Conservation (phyloP, 73 alveolate genomes). For the Tetrahymena thermophila region DNA sequence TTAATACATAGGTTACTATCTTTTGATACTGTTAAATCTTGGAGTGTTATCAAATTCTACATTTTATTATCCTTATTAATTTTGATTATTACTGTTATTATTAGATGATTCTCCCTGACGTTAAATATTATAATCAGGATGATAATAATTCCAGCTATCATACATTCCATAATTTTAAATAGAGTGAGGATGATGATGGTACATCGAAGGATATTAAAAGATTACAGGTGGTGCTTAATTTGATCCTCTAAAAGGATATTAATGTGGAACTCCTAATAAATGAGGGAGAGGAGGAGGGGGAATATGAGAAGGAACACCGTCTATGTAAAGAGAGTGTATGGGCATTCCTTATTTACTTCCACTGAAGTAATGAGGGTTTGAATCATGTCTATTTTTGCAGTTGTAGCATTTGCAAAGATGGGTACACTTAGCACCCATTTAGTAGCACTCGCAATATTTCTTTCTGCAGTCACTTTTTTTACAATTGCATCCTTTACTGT, state of each 20-base stretch:
- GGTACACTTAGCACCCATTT: slow-evolving; percentile 82
- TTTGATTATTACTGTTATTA: not conserved
- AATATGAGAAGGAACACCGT: not conserved
- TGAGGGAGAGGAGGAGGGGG: not conserved
- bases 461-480: slow-evolving; percentile 87
- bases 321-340: not conserved
- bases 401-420: slow-evolving; percentile 86
- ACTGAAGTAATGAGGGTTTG: not conserved
- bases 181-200: not conserved
- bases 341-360: not conserved
- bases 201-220: not conserved
- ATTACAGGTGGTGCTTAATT: not conserved
- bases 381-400: slow-evolving; percentile 65
- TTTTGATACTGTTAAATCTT: not conserved
- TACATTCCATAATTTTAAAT: not conserved
- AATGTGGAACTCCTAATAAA: not conserved
- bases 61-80: not conserved
- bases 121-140: not conserved
- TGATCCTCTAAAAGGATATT: not conserved
- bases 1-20: not conserved
- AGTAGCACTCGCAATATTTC: slow-evolving; percentile 95
- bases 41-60: not conserved
- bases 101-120: not conserved
- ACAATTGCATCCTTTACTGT: slow-evolving; percentile 88
- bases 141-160: not conserved